Conservation (phyloP, 2,329 filamentous ascomycete genomes). For the Didymella exigua region DNA sequence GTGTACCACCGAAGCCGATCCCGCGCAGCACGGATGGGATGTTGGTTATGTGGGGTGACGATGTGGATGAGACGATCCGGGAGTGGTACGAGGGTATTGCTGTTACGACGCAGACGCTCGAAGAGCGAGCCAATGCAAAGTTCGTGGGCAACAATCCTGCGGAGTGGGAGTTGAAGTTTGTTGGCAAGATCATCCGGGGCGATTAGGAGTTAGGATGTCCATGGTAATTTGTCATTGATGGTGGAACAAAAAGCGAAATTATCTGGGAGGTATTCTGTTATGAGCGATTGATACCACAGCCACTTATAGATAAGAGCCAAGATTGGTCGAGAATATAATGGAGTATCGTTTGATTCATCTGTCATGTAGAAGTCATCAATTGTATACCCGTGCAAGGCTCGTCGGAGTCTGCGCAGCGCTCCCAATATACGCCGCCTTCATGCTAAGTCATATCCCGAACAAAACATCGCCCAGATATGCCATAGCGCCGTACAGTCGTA, state of each 20-base stretch:
- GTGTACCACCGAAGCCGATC: constrained; percentile 51
- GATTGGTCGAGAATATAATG: no score
- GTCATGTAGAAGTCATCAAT: constrained; percentile 16
- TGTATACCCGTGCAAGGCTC: constrained; percentile 3
- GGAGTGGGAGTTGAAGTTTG: constrained; percentile 48
- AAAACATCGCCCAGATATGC: constrained; percentile 2
- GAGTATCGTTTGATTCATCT: constrained; percentile 16
- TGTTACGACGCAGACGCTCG: constrained; percentile 34
- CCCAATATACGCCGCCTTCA: constrained; percentile 1
- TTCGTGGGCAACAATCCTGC: constrained; percentile 39
- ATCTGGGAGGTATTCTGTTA: constrained; percentile 4
- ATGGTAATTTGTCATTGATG: not conserved
- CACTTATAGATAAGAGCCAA: not conserved
- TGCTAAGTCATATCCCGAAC: constrained; percentile 1
- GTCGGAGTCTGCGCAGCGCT: constrained; percentile 7
- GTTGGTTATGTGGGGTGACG: constrained; percentile 43
- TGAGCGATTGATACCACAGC: constrained; percentile 11
- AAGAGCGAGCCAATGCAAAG: constrained; percentile 35
- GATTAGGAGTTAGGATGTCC: constrained; percentile 16
- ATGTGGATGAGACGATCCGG: constrained; percentile 37
- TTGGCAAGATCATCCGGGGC: constrained; percentile 44
- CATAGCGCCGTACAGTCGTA: constrained; percentile 9
- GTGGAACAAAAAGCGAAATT: not conserved
- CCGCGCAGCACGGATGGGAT: constrained; percentile 41
- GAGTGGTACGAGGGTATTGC: constrained; percentile 47